These are phyloP conservation scores for Aegilops longissima DNA, from an alignment of 176 grass and related monocot species.

Conservation along the genomic window DNA sequence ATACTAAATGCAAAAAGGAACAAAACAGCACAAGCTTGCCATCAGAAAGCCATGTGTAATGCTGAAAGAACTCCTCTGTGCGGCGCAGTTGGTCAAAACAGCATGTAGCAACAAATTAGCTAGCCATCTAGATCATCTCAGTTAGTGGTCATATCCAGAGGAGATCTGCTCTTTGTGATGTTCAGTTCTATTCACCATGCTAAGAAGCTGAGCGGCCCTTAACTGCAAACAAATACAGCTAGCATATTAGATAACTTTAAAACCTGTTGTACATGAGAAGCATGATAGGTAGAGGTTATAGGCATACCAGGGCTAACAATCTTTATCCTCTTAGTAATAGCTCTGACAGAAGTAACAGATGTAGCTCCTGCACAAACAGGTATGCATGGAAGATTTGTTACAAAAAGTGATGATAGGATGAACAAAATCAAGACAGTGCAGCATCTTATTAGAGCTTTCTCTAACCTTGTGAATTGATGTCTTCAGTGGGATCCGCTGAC, in stretches of 20 bases:
- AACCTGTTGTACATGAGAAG: neutral
- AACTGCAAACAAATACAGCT: slow-evolving; percentile 36
- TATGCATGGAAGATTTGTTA: slow-evolving; percentile 10
- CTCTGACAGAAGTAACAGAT: slow-evolving; percentile 73
- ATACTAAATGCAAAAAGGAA: neutral
- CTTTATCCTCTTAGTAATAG: slow-evolving; percentile 84
- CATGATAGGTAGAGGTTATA: neutral
- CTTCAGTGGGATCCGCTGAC: slow-evolving; percentile 28
- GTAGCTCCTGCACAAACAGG: slow-evolving; percentile 41
- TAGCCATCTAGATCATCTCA: slow-evolving; percentile 32
- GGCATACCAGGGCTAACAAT: slow-evolving; percentile 79
- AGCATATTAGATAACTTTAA: neutral
- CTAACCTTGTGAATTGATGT: slow-evolving; percentile 57
- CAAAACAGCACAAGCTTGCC: neutral
- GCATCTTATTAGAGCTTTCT: slow-evolving; percentile 18
- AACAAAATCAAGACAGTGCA: neutral
- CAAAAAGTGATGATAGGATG: neutral
- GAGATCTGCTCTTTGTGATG: neutral
- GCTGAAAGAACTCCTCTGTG: neutral
- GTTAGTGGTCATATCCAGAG: slow-evolving; percentile 18
- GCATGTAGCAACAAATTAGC: neutral
- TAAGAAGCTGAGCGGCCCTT: slow-evolving; percentile 21
- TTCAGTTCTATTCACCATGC: neutral
- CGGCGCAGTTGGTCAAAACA: neutral
- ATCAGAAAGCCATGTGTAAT: neutral